Base-by-base conservation (phyloP, 768 basidiomycete species). In the Austroboletus festivus region DNA sequence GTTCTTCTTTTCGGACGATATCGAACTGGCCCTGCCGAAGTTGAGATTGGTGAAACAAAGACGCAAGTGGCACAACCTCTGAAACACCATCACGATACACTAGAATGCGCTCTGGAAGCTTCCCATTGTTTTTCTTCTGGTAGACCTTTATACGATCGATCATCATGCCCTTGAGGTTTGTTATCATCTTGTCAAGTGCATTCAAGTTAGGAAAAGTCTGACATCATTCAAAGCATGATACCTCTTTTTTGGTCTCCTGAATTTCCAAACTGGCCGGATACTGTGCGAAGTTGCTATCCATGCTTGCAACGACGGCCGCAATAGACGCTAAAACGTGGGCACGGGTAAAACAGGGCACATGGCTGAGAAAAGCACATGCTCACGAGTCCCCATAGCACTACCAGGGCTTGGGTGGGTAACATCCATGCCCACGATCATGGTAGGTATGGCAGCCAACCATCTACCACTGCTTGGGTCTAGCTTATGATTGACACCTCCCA, bases 331-430 rank as follows among this genome's bases (percentile, higher is more conserved):
- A 11, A 30, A 42, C 26, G 5, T 11, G 43, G 34, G 35, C 10
- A 21, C 19, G 3, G 4, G 18, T 58, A 24, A 50, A 18, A 42
- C 13, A 47, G 4, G n/a, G 22, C 10, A 31, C 16, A 37, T 10
- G 11, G n/a, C 2, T 12, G 24, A 34, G 9, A 35, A 35, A 16
- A 33, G 8, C 0, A 48, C 15, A 22, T 35, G 33, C 67, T 48
- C 48, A 67, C 65, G 74, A 16, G 79, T 79, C 13, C 79, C 76
- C 23, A 62, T 59, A 53, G 81, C 74, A 48, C 85, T 87, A 2
- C 84, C 83, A 5, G 81, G 82, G 18, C 89, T 85, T 19, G 89
- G 88, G 66, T 92, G 89, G 2, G 86, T 90, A 20, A 88, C 86
- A 42, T 80, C 79, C 71, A 78, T 77, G 16, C 79, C 79, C 4